Conservation (phyloP, 1,284 basidiomycete species). For the Coniferiporia sulphurascens region DNA sequence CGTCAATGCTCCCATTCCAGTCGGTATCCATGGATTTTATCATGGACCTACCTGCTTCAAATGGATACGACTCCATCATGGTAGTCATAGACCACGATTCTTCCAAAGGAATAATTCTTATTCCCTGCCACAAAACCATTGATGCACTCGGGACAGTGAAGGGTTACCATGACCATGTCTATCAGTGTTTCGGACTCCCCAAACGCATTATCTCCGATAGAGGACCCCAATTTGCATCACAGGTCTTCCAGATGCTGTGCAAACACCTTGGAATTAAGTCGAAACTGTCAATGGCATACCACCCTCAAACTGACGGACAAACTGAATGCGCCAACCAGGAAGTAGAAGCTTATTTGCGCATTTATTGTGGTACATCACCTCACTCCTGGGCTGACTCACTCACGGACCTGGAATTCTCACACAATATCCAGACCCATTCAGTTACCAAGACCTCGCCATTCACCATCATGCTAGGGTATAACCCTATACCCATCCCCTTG, state of each 20-base stretch:
- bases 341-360: conserved; percentile 21
- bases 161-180: background rate
- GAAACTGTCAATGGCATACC: conserved; percentile 23
- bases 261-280: conserved; percentile 13
- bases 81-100: background rate
- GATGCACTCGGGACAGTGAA: conserved; percentile 20
- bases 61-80: background rate
- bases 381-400: conserved; percentile 27
- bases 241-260: conserved; percentile 17
- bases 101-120: background rate
- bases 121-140: conserved; percentile 19
- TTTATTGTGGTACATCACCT: conserved; percentile 24
- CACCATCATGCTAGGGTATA: background rate
- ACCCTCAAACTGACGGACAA: conserved; percentile 27
- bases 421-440: background rate
- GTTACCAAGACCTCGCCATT: background rate
- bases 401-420: conserved; percentile 23
- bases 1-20: background rate
- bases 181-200: background rate
- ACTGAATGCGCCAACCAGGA: conserved; percentile 26
- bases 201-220: conserved; percentile 20
- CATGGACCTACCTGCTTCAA: conserved; percentile 14
- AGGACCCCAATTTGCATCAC: conserved; percentile 20
- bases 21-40: conserved; percentile 35
- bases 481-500: background rate